Conservation (phyloP, 2,329 filamentous ascomycete species). For the Bipolaris gigantea region DNA sequence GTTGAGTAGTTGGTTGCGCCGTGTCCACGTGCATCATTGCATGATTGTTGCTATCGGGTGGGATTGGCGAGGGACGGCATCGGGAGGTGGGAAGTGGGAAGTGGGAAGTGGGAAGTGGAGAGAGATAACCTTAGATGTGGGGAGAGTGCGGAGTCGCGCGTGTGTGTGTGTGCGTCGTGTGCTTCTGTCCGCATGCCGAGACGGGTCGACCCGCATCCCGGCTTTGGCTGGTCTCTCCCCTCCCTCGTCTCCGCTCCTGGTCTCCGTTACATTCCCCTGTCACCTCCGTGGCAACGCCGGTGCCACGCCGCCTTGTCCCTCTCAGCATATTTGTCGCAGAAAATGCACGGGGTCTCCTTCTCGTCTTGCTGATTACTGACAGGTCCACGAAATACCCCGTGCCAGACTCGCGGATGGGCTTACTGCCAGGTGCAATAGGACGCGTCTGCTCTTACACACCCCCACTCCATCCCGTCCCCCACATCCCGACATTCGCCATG, state of each 20-base stretch:
- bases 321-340: no score
- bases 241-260: no score
- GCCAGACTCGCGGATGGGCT: no score
- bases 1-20: conserved; percentile 8
- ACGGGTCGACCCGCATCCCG: neutral
- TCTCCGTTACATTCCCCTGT: no score
- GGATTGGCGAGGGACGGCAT: conserved; percentile 15
- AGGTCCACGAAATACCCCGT: no score
- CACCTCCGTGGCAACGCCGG: no score
- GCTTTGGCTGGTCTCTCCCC: conserved; percentile 5
- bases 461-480: conserved; percentile 6
- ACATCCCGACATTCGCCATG: conserved; percentile 17
- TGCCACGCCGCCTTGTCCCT: no score
- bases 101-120: conserved; percentile 34
- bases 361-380: no score
- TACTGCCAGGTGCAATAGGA: no score
- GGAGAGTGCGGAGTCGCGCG: conserved; percentile 13
- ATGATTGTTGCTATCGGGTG: conserved; percentile 4
- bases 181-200: neutral
- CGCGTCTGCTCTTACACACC: neutral
- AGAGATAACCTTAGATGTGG: conserved; percentile 18
- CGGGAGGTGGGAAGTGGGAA: conserved; percentile 26
- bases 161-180: neutral
- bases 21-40: conserved; percentile 24
- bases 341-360: no score